Evolutionary conservation across 2,329 filamentous ascomycete species (phyloP).

Genomic region (Chrysoporthe austroafricana): DNA sequence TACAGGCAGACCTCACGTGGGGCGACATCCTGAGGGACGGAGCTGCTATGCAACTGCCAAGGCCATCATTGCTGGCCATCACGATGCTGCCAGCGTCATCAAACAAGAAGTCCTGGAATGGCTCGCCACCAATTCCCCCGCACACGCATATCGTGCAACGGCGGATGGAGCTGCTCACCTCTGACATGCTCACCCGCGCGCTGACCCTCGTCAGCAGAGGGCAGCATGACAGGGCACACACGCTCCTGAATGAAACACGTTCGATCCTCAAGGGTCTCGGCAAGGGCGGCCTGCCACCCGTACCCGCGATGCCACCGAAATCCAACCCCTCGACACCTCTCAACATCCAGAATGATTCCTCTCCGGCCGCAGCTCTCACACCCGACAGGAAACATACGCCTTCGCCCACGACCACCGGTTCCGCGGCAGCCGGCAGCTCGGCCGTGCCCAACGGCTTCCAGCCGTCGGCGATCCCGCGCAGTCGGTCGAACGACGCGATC

Average conservation of each 20-base stretch:
- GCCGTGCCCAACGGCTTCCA: constrained; percentile 38
- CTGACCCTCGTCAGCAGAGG: constrained; percentile 87
- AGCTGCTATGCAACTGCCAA: constrained; percentile 79
- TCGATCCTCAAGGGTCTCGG: constrained; percentile 95
- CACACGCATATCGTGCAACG: constrained; percentile 94
- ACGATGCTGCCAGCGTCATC: constrained; percentile 82
- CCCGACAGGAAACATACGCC: constrained; percentile 61
- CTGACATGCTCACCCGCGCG: constrained; percentile 94
- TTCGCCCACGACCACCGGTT: constrained; percentile 51
- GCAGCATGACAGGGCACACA: constrained; percentile 92
- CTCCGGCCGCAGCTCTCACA: constrained; percentile 48
- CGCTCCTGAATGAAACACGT: constrained; percentile 88
- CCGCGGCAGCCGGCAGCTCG: constrained; percentile 35
- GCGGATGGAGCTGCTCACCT: constrained; percentile 95
- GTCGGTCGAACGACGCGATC: constrained; percentile 61
- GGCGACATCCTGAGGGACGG: constrained; percentile 92
- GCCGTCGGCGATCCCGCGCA: constrained; percentile 50
- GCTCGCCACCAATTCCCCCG: constrained; percentile 83
- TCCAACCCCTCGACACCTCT: constrained; percentile 56
- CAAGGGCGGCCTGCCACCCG: constrained; percentile 89
- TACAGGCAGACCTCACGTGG: constrained; percentile 93
- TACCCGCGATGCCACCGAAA: constrained; percentile 65
- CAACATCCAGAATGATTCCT: constrained; percentile 44
- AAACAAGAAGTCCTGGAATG: constrained; percentile 66
- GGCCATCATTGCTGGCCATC: constrained; percentile 89